Conservation (phyloP, 805 yeast genomes). For the Komagataella pseudopastoris region DNA sequence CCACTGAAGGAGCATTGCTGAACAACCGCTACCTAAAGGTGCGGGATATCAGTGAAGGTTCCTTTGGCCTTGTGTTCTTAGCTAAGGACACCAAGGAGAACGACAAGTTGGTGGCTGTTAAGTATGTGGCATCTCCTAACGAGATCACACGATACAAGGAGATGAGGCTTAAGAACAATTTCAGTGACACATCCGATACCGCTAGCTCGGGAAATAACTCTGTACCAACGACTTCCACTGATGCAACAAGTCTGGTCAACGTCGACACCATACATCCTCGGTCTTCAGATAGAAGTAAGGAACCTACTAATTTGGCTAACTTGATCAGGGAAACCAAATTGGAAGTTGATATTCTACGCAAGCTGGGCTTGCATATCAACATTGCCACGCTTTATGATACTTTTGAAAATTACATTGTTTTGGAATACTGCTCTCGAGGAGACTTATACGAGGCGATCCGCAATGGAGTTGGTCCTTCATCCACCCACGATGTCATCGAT, state of each 20-base stretch:
- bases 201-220: constrained; percentile 1
- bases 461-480: constrained; percentile 13
- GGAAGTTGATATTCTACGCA: constrained; percentile 32
- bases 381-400: constrained; percentile 45
- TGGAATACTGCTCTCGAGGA: constrained; percentile 56
- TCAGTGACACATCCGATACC: constrained; percentile 10
- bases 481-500: constrained; percentile 11
- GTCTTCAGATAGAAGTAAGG: not conserved
- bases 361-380: constrained; percentile 32
- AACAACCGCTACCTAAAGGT: constrained; percentile 54
- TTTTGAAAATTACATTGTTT: constrained; percentile 38
- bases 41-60: constrained; percentile 77
- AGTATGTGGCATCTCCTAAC: constrained; percentile 41
- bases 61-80: constrained; percentile 83
- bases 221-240: not conserved
- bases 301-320: constrained; percentile 8
- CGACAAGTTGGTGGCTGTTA: constrained; percentile 61
- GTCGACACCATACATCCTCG: not conserved
- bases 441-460: constrained; percentile 50
- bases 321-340: constrained; percentile 44
- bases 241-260: not conserved
- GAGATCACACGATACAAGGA: not conserved
- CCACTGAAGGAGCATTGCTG: constrained; percentile 26
- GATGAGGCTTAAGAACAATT: constrained; percentile 19
- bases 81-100: constrained; percentile 52